Percentiles rank a stretch among this genome's conserved stretches.
Evolutionary conservation across 805 yeast genomes (phyloP).

Genomic region (Lipomyces japonicus): DNA sequence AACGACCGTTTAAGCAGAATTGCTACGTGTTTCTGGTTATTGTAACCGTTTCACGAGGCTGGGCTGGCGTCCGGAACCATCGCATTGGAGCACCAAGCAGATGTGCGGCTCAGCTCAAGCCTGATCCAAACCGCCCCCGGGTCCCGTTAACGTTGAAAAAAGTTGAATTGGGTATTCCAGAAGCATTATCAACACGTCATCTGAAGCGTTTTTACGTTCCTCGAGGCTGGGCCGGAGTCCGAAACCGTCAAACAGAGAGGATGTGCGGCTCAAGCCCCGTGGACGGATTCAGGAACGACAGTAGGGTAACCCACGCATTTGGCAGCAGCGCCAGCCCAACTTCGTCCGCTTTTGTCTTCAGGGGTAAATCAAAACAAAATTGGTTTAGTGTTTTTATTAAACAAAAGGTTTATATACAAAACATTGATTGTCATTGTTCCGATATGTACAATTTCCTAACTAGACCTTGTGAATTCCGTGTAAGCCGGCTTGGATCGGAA

Average conservation of each 20-base stretch:
- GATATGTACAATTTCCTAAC: constrained; percentile 4
- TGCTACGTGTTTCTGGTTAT: too few relatives aligned
- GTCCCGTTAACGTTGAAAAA: too few relatives aligned
- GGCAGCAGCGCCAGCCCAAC: not conserved
- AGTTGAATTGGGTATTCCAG: too few relatives aligned
- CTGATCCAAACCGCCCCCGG: too few relatives aligned
- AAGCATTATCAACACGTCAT: too few relatives aligned
- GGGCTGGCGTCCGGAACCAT: not conserved
- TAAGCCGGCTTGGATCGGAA: constrained; percentile 20
- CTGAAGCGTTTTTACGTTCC: not conserved
- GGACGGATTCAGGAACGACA: too few relatives aligned
- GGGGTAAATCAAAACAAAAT: too few relatives aligned
- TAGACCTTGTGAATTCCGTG: constrained; percentile 5
- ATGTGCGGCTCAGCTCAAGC: not conserved
- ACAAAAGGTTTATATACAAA: constrained; percentile 2
- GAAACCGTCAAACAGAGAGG: not conserved
- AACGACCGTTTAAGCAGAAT: too few relatives aligned
- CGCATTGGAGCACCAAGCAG: not conserved
- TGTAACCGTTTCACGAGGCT: not conserved
- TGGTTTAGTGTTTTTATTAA: not conserved
- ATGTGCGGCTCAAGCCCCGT: not conserved
- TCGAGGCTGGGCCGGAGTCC: not conserved
- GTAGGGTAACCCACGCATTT: not conserved
- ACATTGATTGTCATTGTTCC: not conserved
- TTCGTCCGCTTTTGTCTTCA: not conserved